Base-by-base conservation (phyloP, 1,139 yeast species). In the Blastobotrys ciferrii region DNA sequence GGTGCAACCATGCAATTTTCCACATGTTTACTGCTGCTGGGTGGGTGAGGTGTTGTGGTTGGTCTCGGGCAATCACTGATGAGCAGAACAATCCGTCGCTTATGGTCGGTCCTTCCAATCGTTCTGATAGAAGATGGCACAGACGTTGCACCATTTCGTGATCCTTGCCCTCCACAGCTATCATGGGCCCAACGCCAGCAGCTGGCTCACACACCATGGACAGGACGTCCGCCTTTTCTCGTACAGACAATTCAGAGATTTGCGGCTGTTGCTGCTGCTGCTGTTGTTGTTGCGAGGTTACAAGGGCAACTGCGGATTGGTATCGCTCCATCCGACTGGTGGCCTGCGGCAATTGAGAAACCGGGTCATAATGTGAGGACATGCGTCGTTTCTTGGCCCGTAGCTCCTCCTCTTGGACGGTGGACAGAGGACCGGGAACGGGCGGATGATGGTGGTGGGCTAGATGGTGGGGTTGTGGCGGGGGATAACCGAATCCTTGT, bases 351-450 rank as follows among this genome's bases (percentile, higher is more conserved):
- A 47, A 23, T 20, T 51, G 40, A 2, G 53, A 60, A 38, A 62
- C 50, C 1, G 66, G 66, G 43, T 62, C 66, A 43, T 61, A 60
- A 45, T 61, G 58, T 3, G 65, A 61, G 17, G 65, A 61, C 6
- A 62, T 62, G 9, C 66, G 56, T 7, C 66, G 54, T 23, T 60
- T 52, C 49, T 62, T 62, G 1, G 23, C 30, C 17, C 49, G 31
- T 14, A 37, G 13, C 12, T 47, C 44, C 9, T 50, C 51, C 14
- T 48, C 49, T 14, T 32, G 33, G 28, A 46, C 39, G 4, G 41
- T 28, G 2, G 19, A 13, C 45, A 47, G 18, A 6, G 44, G 48
- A 3, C 45, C 45, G 4, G 45, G 44, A 20, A 23, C 20, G 11
- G 42, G 42, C 13, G 47, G 46, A 17, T 18, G 42, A 13, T 35